Conservation (phyloP, 306 rosid species). For the Abrus precatorius region DNA sequence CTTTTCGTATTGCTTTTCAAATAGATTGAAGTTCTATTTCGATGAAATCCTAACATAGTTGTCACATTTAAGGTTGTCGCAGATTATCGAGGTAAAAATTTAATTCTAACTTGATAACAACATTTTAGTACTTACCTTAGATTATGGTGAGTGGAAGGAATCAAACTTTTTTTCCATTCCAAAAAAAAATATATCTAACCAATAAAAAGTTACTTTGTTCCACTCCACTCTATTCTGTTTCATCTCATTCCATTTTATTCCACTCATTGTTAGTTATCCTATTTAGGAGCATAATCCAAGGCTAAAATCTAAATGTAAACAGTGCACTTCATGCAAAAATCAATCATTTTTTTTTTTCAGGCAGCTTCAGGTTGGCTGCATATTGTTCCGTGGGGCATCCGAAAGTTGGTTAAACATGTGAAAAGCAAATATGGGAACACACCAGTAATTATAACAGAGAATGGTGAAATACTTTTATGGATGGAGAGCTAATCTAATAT, state of each 20-base stretch:
- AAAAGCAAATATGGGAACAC: constrained; percentile 76
- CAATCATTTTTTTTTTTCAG: constrained; percentile 52
- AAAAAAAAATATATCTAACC: too few species aligned
- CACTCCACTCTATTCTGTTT: not conserved
- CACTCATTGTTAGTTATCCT: not conserved
- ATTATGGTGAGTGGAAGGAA: too few species aligned
- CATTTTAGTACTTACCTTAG: too few species aligned
- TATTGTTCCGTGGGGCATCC: constrained; percentile 95
- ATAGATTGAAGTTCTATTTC: too few species aligned
- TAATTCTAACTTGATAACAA: too few species aligned
- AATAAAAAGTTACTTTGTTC: too few species aligned
- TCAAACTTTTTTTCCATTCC: not conserved
- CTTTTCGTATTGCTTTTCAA: too few species aligned
- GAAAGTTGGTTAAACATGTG: constrained; percentile 72
- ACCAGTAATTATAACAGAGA: constrained; percentile 80
- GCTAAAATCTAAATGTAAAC: constrained; percentile 12
- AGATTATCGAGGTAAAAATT: too few species aligned
- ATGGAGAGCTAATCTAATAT: constrained; percentile 1
- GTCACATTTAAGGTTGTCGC: too few species aligned
- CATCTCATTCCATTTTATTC: not conserved
- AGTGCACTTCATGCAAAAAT: constrained; percentile 12
- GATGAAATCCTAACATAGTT: too few species aligned
- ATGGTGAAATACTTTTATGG: constrained; percentile 61
- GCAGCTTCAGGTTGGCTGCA: constrained; percentile 88
- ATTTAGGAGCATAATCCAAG: not conserved